A percentile compares a stretch with the other conserved stretches of the same genome.
These are phyloP conservation scores for Austroboletus eburneus DNA, from an alignment of 768 basidiomycete genomes.

Conservation along the genomic window DNA sequence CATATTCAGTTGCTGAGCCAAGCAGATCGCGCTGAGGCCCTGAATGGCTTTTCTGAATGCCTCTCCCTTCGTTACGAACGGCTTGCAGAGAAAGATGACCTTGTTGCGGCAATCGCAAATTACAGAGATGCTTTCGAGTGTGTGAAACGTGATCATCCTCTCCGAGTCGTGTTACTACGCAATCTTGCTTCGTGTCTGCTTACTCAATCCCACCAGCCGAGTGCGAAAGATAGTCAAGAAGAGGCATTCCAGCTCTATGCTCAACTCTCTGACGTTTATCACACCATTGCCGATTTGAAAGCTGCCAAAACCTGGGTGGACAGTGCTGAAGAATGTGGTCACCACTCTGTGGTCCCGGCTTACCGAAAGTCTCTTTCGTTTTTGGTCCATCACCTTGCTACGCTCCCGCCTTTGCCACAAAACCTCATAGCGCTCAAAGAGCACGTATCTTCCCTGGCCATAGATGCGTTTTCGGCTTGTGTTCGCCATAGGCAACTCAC, in stretches of 20 bases:
- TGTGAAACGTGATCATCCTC: not conserved
- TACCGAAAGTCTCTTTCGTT: conserved; percentile 8
- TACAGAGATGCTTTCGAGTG: not conserved
- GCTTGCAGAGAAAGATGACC: not conserved
- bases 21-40: not conserved
- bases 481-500: not conserved
- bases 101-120: not conserved
- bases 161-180: not conserved
- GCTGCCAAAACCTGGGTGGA: not conserved
- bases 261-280: not conserved
- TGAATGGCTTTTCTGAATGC: not conserved
- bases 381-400: conserved; percentile 6
- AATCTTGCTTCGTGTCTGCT: not conserved
- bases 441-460: not conserved
- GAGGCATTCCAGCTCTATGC: not conserved
- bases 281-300: not conserved
- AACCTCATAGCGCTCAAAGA: not conserved
- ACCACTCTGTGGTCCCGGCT: conserved; percentile 8
- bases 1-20: not conserved
- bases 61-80: not conserved
- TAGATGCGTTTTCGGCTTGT: not conserved
- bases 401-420: not conserved
- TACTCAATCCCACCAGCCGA: not conserved
- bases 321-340: not conserved
- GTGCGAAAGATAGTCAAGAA: not conserved